Base-by-base conservation (phyloP, 2,329 filamentous ascomycete species). In the Hymenoscyphus repandus region DNA sequence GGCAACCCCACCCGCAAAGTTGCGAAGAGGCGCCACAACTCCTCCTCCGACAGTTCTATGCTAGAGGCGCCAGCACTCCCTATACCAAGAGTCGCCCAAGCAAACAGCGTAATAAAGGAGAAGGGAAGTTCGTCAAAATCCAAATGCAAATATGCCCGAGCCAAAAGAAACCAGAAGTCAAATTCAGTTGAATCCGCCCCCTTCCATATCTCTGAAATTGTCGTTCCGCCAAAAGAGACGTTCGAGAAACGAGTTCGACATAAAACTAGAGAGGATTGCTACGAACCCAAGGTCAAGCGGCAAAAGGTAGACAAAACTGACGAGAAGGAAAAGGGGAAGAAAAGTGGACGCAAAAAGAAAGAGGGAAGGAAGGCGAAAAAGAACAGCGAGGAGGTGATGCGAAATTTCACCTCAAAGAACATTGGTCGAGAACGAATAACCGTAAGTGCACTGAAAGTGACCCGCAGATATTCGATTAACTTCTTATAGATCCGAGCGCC, bases 201-300 rank as follows among this genome's bases (percentile, higher is more conserved):
- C 15, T 39, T 15, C 37, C 10, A 17, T 45, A 34, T 39, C 27
- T 34, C 31, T 10, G 5, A 42, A 22, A 13, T n/a, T 32, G 39
- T n/a, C 18, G 47, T 20, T 36, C 44, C 20, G 32, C 46, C 15
- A n/a, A 49, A 53, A 27, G 58, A 58, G 41, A 57, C 49, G 6
- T 67, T 65, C 43, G 72, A 78, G 49, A 80, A 73, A 58, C 70
- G 70, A 41, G 66, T 73, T 15, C 74, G 83, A 31, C 69, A 74
- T 55, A 86, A 77, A 64, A 83, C 79, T 13, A 74, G 72, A 45
- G 67, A 72, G 20, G 74, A 80, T 58, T 76, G 73, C 32, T 85
- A 85, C 60, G 73, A 80, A 27, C 70, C 70, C 10, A 71, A 71
- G 54, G 34, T 62, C 51, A 65, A 33, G 66, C 58, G 40, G 61